phyloP scores from a whole-genome alignment of 148 eudicot species.

The Rhododendron simsii region DNA sequence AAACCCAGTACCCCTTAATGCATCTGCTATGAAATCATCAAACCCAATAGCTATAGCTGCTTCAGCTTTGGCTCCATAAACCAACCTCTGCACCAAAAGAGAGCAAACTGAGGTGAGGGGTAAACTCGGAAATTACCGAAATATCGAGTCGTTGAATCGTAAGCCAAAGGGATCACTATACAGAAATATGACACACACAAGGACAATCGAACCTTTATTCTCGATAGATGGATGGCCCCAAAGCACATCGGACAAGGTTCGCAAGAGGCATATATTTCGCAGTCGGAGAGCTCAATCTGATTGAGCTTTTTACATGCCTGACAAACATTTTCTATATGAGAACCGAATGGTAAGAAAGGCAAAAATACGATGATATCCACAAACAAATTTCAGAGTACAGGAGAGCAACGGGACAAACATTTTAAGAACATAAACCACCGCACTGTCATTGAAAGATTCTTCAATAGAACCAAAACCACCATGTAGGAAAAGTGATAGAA shows the following conservation, averaged over 20 bases:
- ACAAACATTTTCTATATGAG: slow-evolving; percentile 1
- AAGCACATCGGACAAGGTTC: slow-evolving; percentile 97
- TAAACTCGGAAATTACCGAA: not conserved
- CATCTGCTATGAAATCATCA: slow-evolving; percentile 82
- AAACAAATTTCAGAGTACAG: not conserved
- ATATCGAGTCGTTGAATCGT: not conserved
- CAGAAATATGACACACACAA: not conserved
- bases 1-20: slow-evolving; percentile 78
- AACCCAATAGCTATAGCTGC: slow-evolving; percentile 87
- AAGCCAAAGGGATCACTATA: not conserved
- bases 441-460: not conserved
- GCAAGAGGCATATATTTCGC: slow-evolving; percentile 90
- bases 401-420: not conserved
- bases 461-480: slow-evolving; percentile 5
- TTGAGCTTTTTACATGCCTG: slow-evolving; percentile 92
- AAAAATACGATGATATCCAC: not conserved
- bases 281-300: slow-evolving; percentile 67
- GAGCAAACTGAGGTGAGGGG: not conserved
- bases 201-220: slow-evolving; percentile 52
- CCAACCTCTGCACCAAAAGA: slow-evolving; percentile 47
- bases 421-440: not conserved
- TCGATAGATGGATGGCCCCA: slow-evolving; percentile 73
- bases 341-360: not conserved
- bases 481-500: not conserved
- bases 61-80: slow-evolving; percentile 82